These are phyloP conservation scores for Vanilla planifolia DNA, from an alignment of 106 monocot genomes.

Conservation along the genomic window DNA sequence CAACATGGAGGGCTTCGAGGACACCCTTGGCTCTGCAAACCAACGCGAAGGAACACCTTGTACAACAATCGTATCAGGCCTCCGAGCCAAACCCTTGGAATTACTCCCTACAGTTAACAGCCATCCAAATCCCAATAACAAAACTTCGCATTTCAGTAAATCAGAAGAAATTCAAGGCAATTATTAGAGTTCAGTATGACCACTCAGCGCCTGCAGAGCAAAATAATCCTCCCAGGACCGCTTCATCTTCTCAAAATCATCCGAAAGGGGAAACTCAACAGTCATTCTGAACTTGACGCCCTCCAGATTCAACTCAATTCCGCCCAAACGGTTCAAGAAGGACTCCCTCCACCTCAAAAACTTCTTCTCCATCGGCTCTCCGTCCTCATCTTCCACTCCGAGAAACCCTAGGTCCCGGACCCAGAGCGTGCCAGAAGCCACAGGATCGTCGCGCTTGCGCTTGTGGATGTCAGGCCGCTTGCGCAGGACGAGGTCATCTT, in stretches of 20 bases:
- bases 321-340: conserved; percentile 42
- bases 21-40: conserved; percentile 91
- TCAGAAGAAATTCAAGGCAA: neutral
- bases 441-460: conserved; percentile 75
- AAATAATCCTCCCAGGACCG: conserved; percentile 77
- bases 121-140: neutral
- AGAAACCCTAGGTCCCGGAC: conserved; percentile 62
- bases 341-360: conserved; percentile 57
- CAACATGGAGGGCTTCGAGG: conserved; percentile 87
- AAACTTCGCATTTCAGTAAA: neutral
- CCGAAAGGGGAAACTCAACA: conserved; percentile 43
- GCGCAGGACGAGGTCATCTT: conserved; percentile 54
- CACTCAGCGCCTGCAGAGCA: conserved; percentile 28
- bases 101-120: conserved; percentile 23
- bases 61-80: conserved; percentile 70
- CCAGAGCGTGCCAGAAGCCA: conserved; percentile 63
- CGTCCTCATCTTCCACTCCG: neutral
- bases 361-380: conserved; percentile 26
- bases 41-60: conserved; percentile 81
- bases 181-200: conserved; percentile 16
- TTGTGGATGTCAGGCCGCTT: conserved; percentile 74
- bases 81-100: conserved; percentile 21
- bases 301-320: conserved; percentile 81
- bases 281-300: conserved; percentile 73
- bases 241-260: conserved; percentile 70